Base-by-base conservation (phyloP, 371 early-diverging fungal genomes). In the Lichtheimia corymbifera region DNA sequence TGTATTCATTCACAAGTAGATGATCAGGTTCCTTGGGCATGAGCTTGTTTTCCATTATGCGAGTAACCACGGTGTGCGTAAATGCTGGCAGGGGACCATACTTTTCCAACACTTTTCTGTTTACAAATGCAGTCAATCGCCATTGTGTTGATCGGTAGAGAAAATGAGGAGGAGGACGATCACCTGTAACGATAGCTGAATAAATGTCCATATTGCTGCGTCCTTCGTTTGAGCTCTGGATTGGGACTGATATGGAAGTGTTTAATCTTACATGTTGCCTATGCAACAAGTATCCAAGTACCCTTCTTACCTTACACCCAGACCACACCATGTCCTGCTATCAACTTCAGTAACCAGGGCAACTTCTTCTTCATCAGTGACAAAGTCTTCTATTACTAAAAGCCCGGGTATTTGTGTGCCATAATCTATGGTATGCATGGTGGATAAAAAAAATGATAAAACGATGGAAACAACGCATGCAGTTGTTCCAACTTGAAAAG, bases 161-260 rank as follows among this genome's bases (percentile, higher is more conserved):
- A 15, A 4, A 49, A 18, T 4, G 13, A 22, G 9, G n/a, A n/a
- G n/a, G n/a, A n/a, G 6, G 13, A 5, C 14, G 5, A 17, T 59
- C 80, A 85, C 88, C 88, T 76, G 43, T 84, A 77, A 27, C 85
- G 80, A 71, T 88, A 91, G 51, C 84, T 85, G 53, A 90, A 91
- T 14, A 83, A 67, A 55, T 86, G 82, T 0, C 92, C 92, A 65
- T 88, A 90, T 57, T 89, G 90, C 65, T 90, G 91, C 11, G 91
- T 90, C 49, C 90, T 69, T 61, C 92, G 69, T 53, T 82, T 83
- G 72, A 91, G 68, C 65, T 91, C 90, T 50, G 90, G 88, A 64
- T 90, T 90, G n/a, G 90, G 90, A 20, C 78, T 80, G 54, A 17
- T 12, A 43, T 22, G 11, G 24, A 12, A 47, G 28, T 53, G 25